Evolutionary conservation across 306 rosid genomes (phyloP).

Genomic region (Acacia confusa): DNA sequence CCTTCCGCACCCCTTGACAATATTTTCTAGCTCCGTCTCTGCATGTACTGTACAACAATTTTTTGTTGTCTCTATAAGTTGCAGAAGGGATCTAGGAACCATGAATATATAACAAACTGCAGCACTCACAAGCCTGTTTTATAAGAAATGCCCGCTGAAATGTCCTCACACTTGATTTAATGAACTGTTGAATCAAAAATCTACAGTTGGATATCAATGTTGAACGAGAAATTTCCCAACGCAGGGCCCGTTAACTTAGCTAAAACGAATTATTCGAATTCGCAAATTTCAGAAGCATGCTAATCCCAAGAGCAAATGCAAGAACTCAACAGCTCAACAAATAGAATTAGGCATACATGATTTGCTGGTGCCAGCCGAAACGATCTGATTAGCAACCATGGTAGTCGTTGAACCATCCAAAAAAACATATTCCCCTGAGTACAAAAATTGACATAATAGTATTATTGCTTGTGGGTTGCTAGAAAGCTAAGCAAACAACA

Average conservation of each 20-base stretch:
- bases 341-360: conserved; percentile 66
- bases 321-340: conserved; percentile 4
- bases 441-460: not conserved
- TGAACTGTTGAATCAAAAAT: not conserved
- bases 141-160: not conserved
- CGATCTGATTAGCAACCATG: conserved; percentile 73
- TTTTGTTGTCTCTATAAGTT: not conserved
- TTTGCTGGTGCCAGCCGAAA: conserved; percentile 68
- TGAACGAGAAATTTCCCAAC: not conserved
- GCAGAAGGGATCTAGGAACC: not conserved
- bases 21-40: too few species aligned
- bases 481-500: conserved; percentile 22
- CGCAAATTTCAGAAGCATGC: conserved; percentile 22
- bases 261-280: not conserved
- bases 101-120: too few species aligned
- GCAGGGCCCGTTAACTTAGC: not conserved
- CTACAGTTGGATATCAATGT: not conserved
- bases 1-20: too few species aligned
- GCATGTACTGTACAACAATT: not conserved
- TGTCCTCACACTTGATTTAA: not conserved
- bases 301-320: not conserved
- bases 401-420: conserved; percentile 64
- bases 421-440: conserved; percentile 78
- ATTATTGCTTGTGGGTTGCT: not conserved
- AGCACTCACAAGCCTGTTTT: too few species aligned